Evolutionary conservation across 2,329 filamentous ascomycete genomes (phyloP).

Genomic region (Penicillium sp.): DNA sequence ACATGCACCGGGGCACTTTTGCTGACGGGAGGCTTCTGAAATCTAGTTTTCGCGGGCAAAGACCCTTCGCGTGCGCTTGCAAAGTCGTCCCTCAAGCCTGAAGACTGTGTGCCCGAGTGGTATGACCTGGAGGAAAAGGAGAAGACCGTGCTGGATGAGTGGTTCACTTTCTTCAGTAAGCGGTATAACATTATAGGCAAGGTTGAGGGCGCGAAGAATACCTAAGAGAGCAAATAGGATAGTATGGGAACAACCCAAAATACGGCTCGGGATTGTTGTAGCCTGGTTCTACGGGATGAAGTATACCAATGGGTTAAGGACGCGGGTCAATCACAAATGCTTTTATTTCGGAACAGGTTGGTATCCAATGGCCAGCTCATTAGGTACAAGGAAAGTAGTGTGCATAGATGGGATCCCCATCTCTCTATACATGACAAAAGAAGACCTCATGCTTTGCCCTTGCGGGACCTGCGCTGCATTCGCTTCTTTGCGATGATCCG

Average conservation of each 20-base stretch:
- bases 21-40: neutral
- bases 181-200: slow-evolving; percentile 75
- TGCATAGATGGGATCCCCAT: neutral
- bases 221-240: too few species aligned
- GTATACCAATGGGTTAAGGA: slow-evolving; percentile 10
- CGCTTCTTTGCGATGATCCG: slow-evolving; percentile 84
- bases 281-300: slow-evolving; percentile 2
- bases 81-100: slow-evolving; percentile 77
- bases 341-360: slow-evolving; percentile 18
- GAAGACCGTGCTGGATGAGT: slow-evolving; percentile 80
- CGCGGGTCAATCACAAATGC: slow-evolving; percentile 16
- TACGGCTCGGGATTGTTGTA: neutral
- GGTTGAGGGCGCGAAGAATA: slow-evolving; percentile 42
- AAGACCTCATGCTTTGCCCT: slow-evolving; percentile 37
- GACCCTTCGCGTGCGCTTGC: slow-evolving; percentile 91
- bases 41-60: slow-evolving; percentile 85
- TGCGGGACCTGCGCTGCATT: slow-evolving; percentile 65
- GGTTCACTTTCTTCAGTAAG: slow-evolving; percentile 95
- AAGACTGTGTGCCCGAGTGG: slow-evolving; percentile 82
- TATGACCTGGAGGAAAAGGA: slow-evolving; percentile 78
- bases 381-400: slow-evolving; percentile 14
- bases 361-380: slow-evolving; percentile 17
- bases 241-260: too few species aligned
- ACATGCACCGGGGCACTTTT: neutral
- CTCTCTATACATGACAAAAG: slow-evolving; percentile 18